Base-by-base conservation (phyloP, 768 basidiomycete genomes). In the Calocybe gangraenosa region DNA sequence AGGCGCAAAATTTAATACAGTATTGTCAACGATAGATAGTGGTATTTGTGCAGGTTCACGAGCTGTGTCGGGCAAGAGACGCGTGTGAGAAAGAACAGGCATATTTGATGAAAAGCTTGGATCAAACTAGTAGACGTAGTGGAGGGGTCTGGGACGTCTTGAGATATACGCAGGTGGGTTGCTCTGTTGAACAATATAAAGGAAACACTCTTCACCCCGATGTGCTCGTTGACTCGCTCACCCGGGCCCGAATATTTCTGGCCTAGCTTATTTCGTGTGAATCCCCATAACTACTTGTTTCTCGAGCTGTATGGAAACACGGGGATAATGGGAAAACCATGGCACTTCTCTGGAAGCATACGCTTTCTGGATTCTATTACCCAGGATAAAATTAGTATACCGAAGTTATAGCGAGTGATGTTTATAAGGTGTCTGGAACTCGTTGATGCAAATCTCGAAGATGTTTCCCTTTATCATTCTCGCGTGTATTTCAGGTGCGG, bases 21-120 rank as follows among this genome's bases (percentile, higher is more conserved):
- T 55, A 17, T 56, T 48, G 32, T 67, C 65, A 18, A 67, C 41
- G 18, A 65, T 63, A 7, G 65, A 65, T 9, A 67, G 50, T 8
- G 59, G 42, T 15, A 43, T 44, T 18, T 37, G 18, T 21, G 42
- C 36, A 10, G 23, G 28, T 17, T 50, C 41, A 15, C 35, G 42
- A 37, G 35, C n/a, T 22, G 33, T 40, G 35, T 11, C 18, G 10
- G 50, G 48, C 30, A 54, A 47, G 3, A 54, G 46, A 21, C 52
- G 50, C 28, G 33, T 39, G 23, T 47, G 45, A 40, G 42, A 50
- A 25, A 50, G n/a, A 36, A 53, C 37, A 8, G 44, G 34, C 50
- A 50, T 51, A 33, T 39, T n/a, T 22, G n/a, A n/a, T 28, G 25
- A 6, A 11, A 5, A 6, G 11, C 25, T 11, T 28, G 25, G 25